Percentiles rank a stretch among this genome's conserved stretches.
Conservation (phyloP, 805 yeast species). For the Cyberlindnera subsufficiens region DNA sequence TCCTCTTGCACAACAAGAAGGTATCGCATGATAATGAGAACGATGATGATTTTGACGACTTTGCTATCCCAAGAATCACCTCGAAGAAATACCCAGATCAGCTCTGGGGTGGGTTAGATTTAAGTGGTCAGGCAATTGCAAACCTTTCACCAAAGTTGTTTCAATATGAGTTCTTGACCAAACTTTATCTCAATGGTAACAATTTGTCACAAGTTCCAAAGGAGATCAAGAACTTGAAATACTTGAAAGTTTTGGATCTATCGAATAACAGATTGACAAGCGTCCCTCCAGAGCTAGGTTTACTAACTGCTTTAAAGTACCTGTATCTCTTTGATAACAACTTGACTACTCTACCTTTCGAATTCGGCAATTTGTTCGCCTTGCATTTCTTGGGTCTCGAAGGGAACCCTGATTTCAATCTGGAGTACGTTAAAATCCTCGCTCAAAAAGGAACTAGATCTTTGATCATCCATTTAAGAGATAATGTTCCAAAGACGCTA, state of each 20-base stretch:
- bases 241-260: slow-evolving; percentile 77
- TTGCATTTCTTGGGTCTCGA: slow-evolving; percentile 86
- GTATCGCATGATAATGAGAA: slow-evolving; percentile 31
- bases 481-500: slow-evolving; percentile 62
- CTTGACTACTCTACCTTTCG: slow-evolving; percentile 68
- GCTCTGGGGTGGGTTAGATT: slow-evolving; percentile 90
- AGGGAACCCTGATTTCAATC: slow-evolving; percentile 75
- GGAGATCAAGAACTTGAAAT: slow-evolving; percentile 59
- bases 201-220: slow-evolving; percentile 63
- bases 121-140: slow-evolving; percentile 82
- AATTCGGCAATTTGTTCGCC: slow-evolving; percentile 80
- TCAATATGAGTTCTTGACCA: slow-evolving; percentile 77
- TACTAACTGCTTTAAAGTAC: slow-evolving; percentile 72
- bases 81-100: slow-evolving; percentile 52
- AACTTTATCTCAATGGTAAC: slow-evolving; percentile 84
- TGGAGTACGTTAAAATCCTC: slow-evolving; percentile 55
- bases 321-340: slow-evolving; percentile 86
- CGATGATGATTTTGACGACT: slow-evolving; percentile 39
- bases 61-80: slow-evolving; percentile 63
- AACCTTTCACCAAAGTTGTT: slow-evolving; percentile 68
- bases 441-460: slow-evolving; percentile 84
- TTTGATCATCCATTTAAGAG: slow-evolving; percentile 74
- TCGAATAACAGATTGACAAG: slow-evolving; percentile 67
- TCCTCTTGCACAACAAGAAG: slow-evolving; percentile 33
- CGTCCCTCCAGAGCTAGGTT: slow-evolving; percentile 83